phyloP scores from a whole-genome alignment of 257 asterid species.

The Nicotiana noctiflora region DNA sequence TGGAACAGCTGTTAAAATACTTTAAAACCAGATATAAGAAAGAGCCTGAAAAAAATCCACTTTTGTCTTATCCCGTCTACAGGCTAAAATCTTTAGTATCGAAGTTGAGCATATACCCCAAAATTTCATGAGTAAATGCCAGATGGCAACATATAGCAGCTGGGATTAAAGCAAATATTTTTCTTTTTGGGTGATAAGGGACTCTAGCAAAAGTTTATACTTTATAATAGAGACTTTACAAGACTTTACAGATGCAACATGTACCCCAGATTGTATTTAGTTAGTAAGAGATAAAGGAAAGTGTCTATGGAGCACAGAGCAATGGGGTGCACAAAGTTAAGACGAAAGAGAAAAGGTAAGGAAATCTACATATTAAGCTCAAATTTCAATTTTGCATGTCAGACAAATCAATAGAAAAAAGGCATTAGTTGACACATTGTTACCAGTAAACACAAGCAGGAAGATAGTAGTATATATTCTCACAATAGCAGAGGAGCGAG shows the following conservation, averaged over 20 bases:
- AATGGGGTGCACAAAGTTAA: not conserved
- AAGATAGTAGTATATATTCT: too few species aligned
- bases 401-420: too few species aligned
- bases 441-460: too few species aligned
- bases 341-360: not conserved
- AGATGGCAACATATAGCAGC: not conserved
- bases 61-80: not conserved
- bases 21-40: not conserved
- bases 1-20: conserved; percentile 2
- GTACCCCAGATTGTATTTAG: not conserved
- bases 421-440: too few species aligned
- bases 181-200: too few species aligned
- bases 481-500: too few species aligned
- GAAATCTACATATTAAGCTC: not conserved
- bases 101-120: not conserved
- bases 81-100: not conserved
- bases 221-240: not conserved
- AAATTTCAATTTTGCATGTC: too few species aligned
- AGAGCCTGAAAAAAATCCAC: not conserved
- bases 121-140: not conserved
- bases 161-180: not conserved
- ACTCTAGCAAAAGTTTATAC: not conserved
- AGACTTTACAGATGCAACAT: not conserved
- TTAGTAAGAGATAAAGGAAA: not conserved
- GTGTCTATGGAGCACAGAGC: not conserved